Conservation (phyloP, 805 yeast genomes). For the Metschnikowia lunata region DNA sequence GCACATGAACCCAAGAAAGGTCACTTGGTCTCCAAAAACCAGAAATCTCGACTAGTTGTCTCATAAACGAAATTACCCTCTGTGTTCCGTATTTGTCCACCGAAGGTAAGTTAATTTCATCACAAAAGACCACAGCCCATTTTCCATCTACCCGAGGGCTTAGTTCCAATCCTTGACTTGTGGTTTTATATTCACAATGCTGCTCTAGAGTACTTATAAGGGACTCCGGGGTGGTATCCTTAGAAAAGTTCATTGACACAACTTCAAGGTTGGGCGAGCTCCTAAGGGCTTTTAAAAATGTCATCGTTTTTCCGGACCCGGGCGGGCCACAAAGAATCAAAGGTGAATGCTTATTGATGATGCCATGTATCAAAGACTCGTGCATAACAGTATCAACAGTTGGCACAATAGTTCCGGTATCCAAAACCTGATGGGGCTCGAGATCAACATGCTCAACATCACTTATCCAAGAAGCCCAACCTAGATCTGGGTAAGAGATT, state of each 20-base stretch:
- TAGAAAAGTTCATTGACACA: conserved; percentile 74
- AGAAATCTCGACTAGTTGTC: conserved; percentile 65
- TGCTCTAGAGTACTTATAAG: conserved; percentile 67
- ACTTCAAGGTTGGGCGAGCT: conserved; percentile 54
- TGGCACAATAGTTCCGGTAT: conserved; percentile 66
- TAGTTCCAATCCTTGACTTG: conserved; percentile 49
- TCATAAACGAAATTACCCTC: conserved; percentile 59
- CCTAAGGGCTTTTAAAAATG: conserved; percentile 64
- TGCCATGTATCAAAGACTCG: conserved; percentile 53
- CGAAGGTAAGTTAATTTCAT: conserved; percentile 82
- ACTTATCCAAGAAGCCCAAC: conserved; percentile 42
- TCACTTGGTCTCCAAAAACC: conserved; percentile 74
- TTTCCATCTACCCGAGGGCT: conserved; percentile 59
- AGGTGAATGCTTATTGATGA: conserved; percentile 54
- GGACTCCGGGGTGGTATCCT: conserved; percentile 63
- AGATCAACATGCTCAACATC: conserved; percentile 42
- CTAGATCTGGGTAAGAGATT: conserved; percentile 41
- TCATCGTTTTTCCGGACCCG: conserved; percentile 96
- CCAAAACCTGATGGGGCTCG: conserved; percentile 54
- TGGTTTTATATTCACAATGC: conserved; percentile 56
- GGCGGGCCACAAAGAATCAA: conserved; percentile 91
- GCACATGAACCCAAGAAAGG: conserved; percentile 61
- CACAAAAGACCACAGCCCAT: conserved; percentile 82
- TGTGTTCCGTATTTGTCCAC: conserved; percentile 72
- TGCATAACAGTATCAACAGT: conserved; percentile 75